Evolutionary conservation across 176 grass and related monocot species (phyloP), one percentile per base, ranked within the genome.

Genomic region (Otatea glauca): DNA sequence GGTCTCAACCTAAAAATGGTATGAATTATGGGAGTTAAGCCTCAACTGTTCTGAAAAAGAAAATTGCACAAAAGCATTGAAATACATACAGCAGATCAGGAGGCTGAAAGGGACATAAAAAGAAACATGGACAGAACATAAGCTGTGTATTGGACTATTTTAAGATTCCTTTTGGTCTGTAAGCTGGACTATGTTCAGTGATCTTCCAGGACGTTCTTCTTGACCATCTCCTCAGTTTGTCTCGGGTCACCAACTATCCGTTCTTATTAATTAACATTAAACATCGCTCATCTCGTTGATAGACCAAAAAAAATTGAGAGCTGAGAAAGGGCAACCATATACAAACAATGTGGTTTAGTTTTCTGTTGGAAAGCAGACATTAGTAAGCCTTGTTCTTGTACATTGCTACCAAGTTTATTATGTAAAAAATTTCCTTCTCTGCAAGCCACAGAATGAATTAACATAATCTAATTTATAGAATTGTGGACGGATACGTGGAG

Each of bases 351-450:
- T 5, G 5, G 24, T 80, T 86, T 68, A 63, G 9, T 67, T 84
- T 39, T 55, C 70, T 76, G 85, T 38, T 17, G 9, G 41, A 51
- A 80, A 72, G 45, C 62, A 67, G 84, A 15, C 45, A 87, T 56
- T 70, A n/a, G 86, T 76, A 87, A 84, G 70, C 63, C 62, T 84
- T 80, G 34, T 87, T 80, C 72, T 55, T 91, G 85, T 87, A 87
- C 70, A 72, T 67, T 87, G 76, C 59, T 79, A 75, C 32, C 68
- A 83, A 83, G 35, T 90, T 63, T 89, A 84, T 88, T 75, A 77
- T 81, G 82, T 77, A 85, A 86, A 91, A 87, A 91, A 91, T 77
- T 77, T 85, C 61, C 89, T 86, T 80, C 89, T 71, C 94, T 96
- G 91, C 88, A 88, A n/a, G n/a, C n/a, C n/a, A n/a, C n/a, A n/a